phyloP scores from a whole-genome alignment of 2,329 filamentous ascomycete genomes.

The Pezicula radicicola region DNA sequence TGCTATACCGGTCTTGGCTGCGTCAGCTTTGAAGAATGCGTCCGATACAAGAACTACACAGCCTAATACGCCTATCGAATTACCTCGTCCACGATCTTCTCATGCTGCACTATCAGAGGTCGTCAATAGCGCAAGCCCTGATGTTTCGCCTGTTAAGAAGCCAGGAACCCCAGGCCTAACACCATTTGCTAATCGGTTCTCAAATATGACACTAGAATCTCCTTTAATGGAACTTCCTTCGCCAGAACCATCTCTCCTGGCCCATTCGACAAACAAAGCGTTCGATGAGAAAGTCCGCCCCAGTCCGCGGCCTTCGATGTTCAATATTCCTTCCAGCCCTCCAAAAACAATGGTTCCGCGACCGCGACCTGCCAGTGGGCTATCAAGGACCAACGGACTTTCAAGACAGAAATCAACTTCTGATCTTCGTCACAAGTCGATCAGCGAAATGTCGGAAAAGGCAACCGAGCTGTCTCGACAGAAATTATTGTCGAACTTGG shows the following conservation, averaged over 20 bases:
- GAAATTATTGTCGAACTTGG: background rate
- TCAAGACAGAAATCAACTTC: slow-evolving; percentile 11
- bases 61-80: slow-evolving; percentile 9
- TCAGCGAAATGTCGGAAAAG: background rate
- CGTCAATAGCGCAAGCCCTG: slow-evolving; percentile 16
- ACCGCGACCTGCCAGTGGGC: slow-evolving; percentile 4
- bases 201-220: slow-evolving; percentile 14
- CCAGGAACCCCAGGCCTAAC: background rate
- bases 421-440: slow-evolving; percentile 5
- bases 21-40: slow-evolving; percentile 15
- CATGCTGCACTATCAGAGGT: slow-evolving; percentile 24
- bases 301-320: slow-evolving; percentile 25
- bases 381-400: slow-evolving; percentile 7
- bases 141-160: slow-evolving; percentile 2
- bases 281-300: slow-evolving; percentile 14
- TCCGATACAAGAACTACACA: slow-evolving; percentile 6
- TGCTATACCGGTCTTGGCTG: slow-evolving; percentile 14
- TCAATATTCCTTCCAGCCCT: slow-evolving; percentile 25
- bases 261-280: slow-evolving; percentile 7
- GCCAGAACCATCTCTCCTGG: slow-evolving; percentile 11
- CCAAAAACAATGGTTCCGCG: slow-evolving; percentile 19
- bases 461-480: slow-evolving; percentile 4
- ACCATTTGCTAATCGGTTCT: slow-evolving; percentile 16
- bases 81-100: slow-evolving; percentile 10
- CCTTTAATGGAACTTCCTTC: slow-evolving; percentile 14